Evolutionary conservation across 2,329 filamentous ascomycete genomes (phyloP), one percentile per base, ranked within the genome.

Genomic region (Colletotrichum destructivum): DNA sequence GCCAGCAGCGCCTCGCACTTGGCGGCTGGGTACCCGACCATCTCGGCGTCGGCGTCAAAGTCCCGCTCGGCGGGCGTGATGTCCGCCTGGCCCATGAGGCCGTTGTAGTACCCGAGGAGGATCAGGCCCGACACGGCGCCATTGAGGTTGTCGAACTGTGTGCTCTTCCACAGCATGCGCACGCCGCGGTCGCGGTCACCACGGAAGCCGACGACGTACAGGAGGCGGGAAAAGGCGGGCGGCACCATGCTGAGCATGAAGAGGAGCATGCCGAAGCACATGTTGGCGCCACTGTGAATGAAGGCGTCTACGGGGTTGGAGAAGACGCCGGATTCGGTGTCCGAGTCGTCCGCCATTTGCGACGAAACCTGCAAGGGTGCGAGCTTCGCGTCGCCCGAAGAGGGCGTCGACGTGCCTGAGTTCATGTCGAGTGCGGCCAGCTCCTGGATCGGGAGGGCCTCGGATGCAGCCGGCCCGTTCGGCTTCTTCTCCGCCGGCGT

Each of bases 221-320:
- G 87, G 1, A 99, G 88, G 67, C 91, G 93, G n/a, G 90, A 92
- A 81, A 98, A 98, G 0, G 95, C 90, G 0, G 96, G 96, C 0
- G 96, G 97, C 0, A 98, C 91, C 84, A 98, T 93, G 15, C 94
- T 97, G n/a, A 98, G 91, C 65, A 98, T 87, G 1, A 98, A 87
- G 16, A 97, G 88, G 1, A 98, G 84, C 42, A 97, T 88, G 3
- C 96, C 96, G 77, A 95, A 98, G 81, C 95, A 98, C 81, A 98
- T 92, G 78, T 93, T 96, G 6, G 92, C 90, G 12, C 95, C 96
- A 0, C 94, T 95, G 80, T 98, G 94, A 47, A 98, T 91, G 79
- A 98, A 99, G 26, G 92, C 83, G 80, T 98, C 96, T 21, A 96
- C 89, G 0, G 93, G 91, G 71, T 95, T 91, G 47, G 88, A 90